Conservation (phyloP, 192 early-diverging fungal genomes). For the Diversispora eburnea region DNA sequence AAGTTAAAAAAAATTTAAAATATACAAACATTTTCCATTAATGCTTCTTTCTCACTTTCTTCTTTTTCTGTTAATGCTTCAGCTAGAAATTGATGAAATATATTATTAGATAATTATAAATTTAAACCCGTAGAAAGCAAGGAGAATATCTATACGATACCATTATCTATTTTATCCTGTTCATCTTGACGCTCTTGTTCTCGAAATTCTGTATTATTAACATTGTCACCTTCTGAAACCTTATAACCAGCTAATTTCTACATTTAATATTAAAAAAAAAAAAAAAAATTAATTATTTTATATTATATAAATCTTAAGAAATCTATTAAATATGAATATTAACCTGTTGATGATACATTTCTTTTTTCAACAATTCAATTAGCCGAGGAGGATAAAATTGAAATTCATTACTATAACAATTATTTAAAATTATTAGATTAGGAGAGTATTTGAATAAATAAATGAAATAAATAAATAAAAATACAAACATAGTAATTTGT, state of each 20-base stretch:
- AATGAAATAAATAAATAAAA: neutral
- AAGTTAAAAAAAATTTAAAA: neutral
- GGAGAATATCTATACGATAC: conserved; percentile 30
- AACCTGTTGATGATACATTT: conserved; percentile 65
- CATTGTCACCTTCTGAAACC: conserved; percentile 43
- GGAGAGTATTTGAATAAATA: neutral
- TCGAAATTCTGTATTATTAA: conserved; percentile 39
- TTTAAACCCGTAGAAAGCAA: neutral
- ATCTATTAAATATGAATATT: conserved; percentile 11
- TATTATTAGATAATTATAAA: neutral
- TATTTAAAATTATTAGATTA: conserved; percentile 12
- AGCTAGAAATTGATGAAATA: conserved; percentile 40
- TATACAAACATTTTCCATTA: conserved; percentile 31
- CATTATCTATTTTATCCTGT: conserved; percentile 79
- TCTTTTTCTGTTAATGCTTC: conserved; percentile 91
- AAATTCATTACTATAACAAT: conserved; percentile 70
- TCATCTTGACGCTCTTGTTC: conserved; percentile 69
- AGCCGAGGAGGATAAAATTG: conserved; percentile 89
- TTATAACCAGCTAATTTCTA: conserved; percentile 71
- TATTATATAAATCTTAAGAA: neutral
- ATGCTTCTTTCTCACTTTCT: conserved; percentile 65
- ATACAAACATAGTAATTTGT: conserved; percentile 50
- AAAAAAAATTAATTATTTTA: neutral
- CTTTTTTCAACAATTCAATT: conserved; percentile 76
- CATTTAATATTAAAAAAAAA: neutral